phyloP scores from a whole-genome alignment of 2,329 filamentous ascomycete genomes.

The Scytalidium lignicola region DNA sequence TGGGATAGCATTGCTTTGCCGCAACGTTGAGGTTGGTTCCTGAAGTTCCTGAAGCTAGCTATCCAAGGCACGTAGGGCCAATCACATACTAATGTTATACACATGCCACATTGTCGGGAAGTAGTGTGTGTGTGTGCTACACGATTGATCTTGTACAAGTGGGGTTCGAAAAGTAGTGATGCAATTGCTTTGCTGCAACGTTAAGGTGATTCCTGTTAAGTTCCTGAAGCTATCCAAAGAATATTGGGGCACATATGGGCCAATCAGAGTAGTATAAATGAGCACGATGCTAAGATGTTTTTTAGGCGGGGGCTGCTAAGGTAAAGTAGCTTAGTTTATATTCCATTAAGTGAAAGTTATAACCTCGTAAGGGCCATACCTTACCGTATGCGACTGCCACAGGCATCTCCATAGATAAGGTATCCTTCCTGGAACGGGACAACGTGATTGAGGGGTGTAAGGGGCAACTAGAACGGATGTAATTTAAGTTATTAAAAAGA shows the following conservation, averaged over 20 bases:
- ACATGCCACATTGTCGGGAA: neutral
- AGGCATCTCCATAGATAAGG: too few relatives aligned
- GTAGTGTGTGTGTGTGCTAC: neutral
- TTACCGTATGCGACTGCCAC: neutral
- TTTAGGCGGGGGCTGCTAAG: neutral
- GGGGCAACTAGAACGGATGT: too few relatives aligned
- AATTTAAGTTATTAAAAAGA: too few relatives aligned
- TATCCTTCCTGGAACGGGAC: too few relatives aligned
- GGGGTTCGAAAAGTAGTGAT: neutral
- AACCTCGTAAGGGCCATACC: too few relatives aligned
- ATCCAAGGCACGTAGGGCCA: neutral
- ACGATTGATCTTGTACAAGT: neutral
- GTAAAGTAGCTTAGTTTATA: neutral
- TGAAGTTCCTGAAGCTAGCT: neutral
- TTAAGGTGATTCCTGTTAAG: neutral
- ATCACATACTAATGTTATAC: neutral
- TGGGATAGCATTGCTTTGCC: neutral
- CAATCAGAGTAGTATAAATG: neutral
- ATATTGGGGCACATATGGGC: neutral
- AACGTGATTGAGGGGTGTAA: too few relatives aligned
- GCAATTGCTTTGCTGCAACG: neutral
- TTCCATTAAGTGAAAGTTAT: neutral
- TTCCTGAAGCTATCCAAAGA: neutral
- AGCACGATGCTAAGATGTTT: neutral
- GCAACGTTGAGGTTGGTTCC: neutral